These are phyloP conservation scores for Rhizopogon salebrosus DNA, from an alignment of 768 basidiomycete species.

Conservation along the genomic window DNA sequence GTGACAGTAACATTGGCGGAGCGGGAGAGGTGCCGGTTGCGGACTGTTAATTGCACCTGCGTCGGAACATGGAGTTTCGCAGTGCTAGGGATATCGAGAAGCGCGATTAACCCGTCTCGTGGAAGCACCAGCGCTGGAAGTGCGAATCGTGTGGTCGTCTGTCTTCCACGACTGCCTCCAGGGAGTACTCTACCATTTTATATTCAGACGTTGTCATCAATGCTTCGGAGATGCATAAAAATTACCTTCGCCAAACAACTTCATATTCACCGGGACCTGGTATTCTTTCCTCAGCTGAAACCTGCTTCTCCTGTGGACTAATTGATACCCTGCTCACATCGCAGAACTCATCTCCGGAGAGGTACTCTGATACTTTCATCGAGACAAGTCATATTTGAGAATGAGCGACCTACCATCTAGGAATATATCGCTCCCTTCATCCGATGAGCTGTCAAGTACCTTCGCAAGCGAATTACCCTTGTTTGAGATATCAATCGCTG, in stretches of 20 bases:
- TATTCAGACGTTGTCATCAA: neutral
- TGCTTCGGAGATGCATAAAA: neutral
- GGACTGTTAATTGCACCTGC: slow-evolving; percentile 49
- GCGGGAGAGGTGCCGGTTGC: slow-evolving; percentile 59
- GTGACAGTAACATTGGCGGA: slow-evolving; percentile 69
- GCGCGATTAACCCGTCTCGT: slow-evolving; percentile 56
- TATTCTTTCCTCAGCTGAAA: slow-evolving; percentile 28
- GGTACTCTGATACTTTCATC: slow-evolving; percentile 41
- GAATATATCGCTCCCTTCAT: slow-evolving; percentile 36
- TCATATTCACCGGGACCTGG: slow-evolving; percentile 54
- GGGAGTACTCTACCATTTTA: slow-evolving; percentile 36
- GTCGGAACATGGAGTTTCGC: slow-evolving; percentile 62
- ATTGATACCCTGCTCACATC: slow-evolving; percentile 50
- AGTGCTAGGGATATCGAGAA: slow-evolving; percentile 56
- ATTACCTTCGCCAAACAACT: slow-evolving; percentile 62
- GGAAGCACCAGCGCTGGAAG: slow-evolving; percentile 65
- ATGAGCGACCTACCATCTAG: slow-evolving; percentile 37
- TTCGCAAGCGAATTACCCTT: slow-evolving; percentile 42
- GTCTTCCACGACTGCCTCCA: slow-evolving; percentile 38
- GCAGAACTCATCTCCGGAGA: slow-evolving; percentile 60
- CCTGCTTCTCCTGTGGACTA: slow-evolving; percentile 34
- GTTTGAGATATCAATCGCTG: neutral
- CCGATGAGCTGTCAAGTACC: slow-evolving; percentile 50
- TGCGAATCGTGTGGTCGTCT: slow-evolving; percentile 43
- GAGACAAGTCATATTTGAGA: neutral